These are phyloP conservation scores for Diphasiastrum complanatum DNA, from an alignment of 83 land plant species.

Conservation along the genomic window DNA sequence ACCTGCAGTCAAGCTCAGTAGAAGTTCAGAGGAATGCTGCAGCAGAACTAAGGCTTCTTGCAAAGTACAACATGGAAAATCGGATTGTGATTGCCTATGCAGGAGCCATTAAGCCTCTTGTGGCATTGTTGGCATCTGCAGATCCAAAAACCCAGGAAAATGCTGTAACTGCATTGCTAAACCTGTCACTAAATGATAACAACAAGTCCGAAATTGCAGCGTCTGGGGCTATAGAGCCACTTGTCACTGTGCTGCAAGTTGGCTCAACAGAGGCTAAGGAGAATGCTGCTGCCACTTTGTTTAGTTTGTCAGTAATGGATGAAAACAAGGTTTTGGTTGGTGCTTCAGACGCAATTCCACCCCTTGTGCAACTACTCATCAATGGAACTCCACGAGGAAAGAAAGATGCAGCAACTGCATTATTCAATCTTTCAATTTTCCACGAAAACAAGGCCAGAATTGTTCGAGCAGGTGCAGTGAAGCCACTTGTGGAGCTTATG, in stretches of 20 bases:
- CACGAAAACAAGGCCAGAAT: conserved; percentile 65
- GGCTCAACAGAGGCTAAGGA: conserved; percentile 50
- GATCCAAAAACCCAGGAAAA: conserved; percentile 47
- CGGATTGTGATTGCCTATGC: conserved; percentile 51
- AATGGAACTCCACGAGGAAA: conserved; percentile 68
- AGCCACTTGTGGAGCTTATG: conserved; percentile 54
- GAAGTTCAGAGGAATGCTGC: conserved; percentile 45
- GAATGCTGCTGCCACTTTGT: background rate
- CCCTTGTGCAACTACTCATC: conserved; percentile 52
- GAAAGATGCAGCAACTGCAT: conserved; percentile 76
- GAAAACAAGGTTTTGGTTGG: conserved; percentile 58
- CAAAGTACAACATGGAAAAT: conserved; percentile 52
- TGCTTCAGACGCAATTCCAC: conserved; percentile 50
- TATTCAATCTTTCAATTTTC: too few species aligned
- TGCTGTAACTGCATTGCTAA: conserved; percentile 60
- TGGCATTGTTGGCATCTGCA: conserved; percentile 33
- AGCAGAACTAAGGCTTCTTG: conserved; percentile 39
- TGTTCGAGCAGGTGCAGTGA: conserved; percentile 68
- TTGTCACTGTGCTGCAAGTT: conserved; percentile 50
- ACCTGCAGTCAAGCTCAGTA: conserved; percentile 33
- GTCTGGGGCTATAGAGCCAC: conserved; percentile 53
- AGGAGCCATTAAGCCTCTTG: conserved; percentile 47
- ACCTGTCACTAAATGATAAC: conserved; percentile 57
- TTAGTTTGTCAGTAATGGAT: conserved; percentile 35
- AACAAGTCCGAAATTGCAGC: conserved; percentile 54